Evolutionary conservation across 2,329 filamentous ascomycete species (phyloP).

Genomic region (Epicoccum sorghinum): DNA sequence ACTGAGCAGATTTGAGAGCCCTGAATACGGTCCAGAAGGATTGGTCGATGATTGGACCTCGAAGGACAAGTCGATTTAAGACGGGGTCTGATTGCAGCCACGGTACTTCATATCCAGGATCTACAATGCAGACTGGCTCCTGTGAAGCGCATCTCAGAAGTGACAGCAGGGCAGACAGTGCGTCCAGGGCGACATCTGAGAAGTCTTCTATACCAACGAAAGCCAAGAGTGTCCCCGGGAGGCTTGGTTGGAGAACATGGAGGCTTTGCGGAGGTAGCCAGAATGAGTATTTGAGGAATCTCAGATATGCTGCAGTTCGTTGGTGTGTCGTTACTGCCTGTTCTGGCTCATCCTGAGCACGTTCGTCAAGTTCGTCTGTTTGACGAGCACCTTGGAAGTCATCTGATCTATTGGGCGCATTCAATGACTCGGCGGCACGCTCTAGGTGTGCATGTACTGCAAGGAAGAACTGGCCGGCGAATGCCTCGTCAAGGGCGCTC

Average conservation of each 20-base stretch:
- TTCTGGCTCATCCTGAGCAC: background rate
- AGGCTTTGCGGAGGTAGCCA: slow-evolving; percentile 30
- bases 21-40: slow-evolving; percentile 33
- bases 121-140: slow-evolving; percentile 13
- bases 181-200: slow-evolving; percentile 32
- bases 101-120: background rate
- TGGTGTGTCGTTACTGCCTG: slow-evolving; percentile 6
- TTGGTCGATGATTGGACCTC: slow-evolving; percentile 21
- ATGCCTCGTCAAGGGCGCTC: slow-evolving; percentile 24
- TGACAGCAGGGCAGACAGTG: slow-evolving; percentile 36
- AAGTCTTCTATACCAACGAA: slow-evolving; percentile 30
- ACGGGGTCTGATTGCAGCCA: slow-evolving; percentile 9
- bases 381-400: background rate
- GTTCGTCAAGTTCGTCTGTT: no score
- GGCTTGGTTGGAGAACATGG: slow-evolving; percentile 28
- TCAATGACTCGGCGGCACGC: slow-evolving; percentile 2
- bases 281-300: slow-evolving; percentile 40
- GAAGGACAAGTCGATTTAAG: slow-evolving; percentile 5
- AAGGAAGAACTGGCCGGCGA: slow-evolving; percentile 22
- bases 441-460: slow-evolving; percentile 8
- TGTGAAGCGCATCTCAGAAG: slow-evolving; percentile 14
- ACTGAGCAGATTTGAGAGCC: slow-evolving; percentile 25
- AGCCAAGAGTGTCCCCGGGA: slow-evolving; percentile 23
- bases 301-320: slow-evolving; percentile 25
- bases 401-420: background rate